Base-by-base conservation (phyloP, 257 asterid genomes). In the Nicotiana otophora region DNA sequence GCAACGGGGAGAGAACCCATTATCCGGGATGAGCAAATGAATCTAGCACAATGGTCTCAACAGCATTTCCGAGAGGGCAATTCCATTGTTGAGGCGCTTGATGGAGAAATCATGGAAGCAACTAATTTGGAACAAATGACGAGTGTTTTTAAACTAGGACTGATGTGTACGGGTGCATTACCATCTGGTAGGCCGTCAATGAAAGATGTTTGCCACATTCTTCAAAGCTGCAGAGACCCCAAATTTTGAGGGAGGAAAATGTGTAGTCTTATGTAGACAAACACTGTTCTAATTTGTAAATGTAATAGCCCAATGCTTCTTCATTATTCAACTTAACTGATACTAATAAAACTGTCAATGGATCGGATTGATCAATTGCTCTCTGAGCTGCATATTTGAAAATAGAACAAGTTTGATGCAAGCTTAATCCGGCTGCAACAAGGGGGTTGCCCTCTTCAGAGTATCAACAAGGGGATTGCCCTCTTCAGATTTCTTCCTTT, bases 31-130 rank as follows among this genome's bases (percentile, higher is more conserved):
- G 97, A 93, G 83, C 85, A 91, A 23, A 83, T 87, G 3, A 89
- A 92, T 89, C 93, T 95, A 7, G 96, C 96, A 11, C 95, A 95
- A 80, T 95, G 98, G 97, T 94, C 97, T 4, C 89, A 94, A 97
- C 86, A 67, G 87, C 87, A 77, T 28, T 91, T 83, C 10, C 85
- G 87, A 69, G 92, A 93, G 77, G 97, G 91, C 51, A 20, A 86
- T 66, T 87, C 88, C 0, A 82, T 88, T 5, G 78, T 2, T 0
- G 92, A 92, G 17, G 88, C 75, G 0, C 14, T 92, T 19, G 97
- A 93, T 42, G 82, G 72, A 36, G 91, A 83, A 60, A 87, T 95
- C 11, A 89, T 76, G 84, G 91, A 89, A 34, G 82, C 85, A 33
- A 66, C 83, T 12, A 80, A 86, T 61, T 80, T 88, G 84, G 98